Conservation (phyloP, 768 basidiomycete species). For the Suillus hirtellus region DNA sequence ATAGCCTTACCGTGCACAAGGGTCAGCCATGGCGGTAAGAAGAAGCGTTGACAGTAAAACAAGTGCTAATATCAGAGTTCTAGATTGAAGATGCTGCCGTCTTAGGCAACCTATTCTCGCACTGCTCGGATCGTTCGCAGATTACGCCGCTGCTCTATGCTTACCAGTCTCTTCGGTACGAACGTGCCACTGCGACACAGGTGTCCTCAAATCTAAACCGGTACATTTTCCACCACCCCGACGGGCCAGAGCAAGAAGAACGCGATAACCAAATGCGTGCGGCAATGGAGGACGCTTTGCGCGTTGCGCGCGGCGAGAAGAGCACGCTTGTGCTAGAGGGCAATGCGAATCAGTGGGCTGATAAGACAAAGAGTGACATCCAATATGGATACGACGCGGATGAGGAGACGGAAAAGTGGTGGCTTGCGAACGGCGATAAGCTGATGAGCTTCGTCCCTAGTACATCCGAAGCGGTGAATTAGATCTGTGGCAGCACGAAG, state of each 20-base stretch:
- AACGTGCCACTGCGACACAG: slow-evolving; percentile 53
- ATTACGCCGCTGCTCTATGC: slow-evolving; percentile 49
- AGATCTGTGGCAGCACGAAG: background rate
- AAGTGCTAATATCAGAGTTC: slow-evolving; percentile 13
- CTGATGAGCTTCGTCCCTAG: slow-evolving; percentile 10
- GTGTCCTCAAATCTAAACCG: slow-evolving; percentile 52
- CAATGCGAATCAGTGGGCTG: slow-evolving; percentile 62
- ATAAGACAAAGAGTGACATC: slow-evolving; percentile 45
- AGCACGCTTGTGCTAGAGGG: slow-evolving; percentile 20
- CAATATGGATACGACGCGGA: slow-evolving; percentile 61
- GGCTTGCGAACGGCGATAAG: slow-evolving; percentile 36
- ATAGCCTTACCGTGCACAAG: slow-evolving; percentile 56
- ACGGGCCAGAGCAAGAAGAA: slow-evolving; percentile 51
- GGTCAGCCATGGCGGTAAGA: slow-evolving; percentile 54
- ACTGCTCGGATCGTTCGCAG: slow-evolving; percentile 43
- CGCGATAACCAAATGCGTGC: slow-evolving; percentile 52
- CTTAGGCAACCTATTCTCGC: slow-evolving; percentile 52
- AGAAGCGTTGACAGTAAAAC: background rate
- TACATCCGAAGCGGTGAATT: background rate
- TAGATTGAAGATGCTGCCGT: slow-evolving; percentile 39
- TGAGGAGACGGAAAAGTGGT: slow-evolving; percentile 50
- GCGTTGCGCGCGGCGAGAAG: slow-evolving; percentile 21
- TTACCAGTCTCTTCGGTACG: slow-evolving; percentile 52
- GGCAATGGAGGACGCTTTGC: slow-evolving; percentile 46
- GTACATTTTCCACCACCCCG: slow-evolving; percentile 54